Conservation (phyloP, 2,329 filamentous ascomycete species). For the Pseudocercospora musae region DNA sequence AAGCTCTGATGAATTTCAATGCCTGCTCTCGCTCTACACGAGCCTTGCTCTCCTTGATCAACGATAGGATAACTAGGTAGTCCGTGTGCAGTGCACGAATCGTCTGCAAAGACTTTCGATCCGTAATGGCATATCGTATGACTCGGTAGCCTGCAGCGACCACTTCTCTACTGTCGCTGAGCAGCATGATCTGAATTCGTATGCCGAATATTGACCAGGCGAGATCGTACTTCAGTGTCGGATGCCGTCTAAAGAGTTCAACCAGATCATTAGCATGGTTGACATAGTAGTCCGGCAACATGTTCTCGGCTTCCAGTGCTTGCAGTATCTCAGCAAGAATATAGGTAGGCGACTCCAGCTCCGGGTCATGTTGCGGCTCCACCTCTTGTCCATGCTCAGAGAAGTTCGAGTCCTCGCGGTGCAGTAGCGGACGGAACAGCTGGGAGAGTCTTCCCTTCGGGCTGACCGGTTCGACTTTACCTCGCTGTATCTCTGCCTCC, state of each 20-base stretch:
- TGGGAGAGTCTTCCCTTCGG: conserved; percentile 52
- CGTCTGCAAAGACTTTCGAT: conserved; percentile 80
- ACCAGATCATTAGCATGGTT: conserved; percentile 87
- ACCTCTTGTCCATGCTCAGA: conserved; percentile 53
- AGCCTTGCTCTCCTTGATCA: conserved; percentile 95
- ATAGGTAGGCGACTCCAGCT: conserved; percentile 83
- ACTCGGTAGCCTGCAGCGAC: conserved; percentile 92
- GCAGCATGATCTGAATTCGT: conserved; percentile 89
- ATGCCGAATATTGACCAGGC: conserved; percentile 94
- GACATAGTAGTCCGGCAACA: conserved; percentile 93
- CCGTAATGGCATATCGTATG: conserved; percentile 90
- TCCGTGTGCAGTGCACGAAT: conserved; percentile 88
- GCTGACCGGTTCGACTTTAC: conserved; percentile 50
- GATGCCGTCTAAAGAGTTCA: conserved; percentile 91
- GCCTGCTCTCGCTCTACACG: conserved; percentile 96
- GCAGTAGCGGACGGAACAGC: conserved; percentile 47
- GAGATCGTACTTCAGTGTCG: conserved; percentile 91
- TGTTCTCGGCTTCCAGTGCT: conserved; percentile 79
- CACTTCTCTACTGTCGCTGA: conserved; percentile 93
- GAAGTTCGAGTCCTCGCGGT: background rate
- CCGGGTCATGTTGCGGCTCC: conserved; percentile 61
- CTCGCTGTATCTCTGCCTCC: conserved; percentile 58
- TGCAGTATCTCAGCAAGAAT: conserved; percentile 86
- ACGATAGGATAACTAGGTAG: conserved; percentile 82
- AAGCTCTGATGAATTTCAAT: conserved; percentile 90